phyloP scores from a whole-genome alignment of 2,329 filamentous ascomycete species.

The Daldinia eschscholtzii region DNA sequence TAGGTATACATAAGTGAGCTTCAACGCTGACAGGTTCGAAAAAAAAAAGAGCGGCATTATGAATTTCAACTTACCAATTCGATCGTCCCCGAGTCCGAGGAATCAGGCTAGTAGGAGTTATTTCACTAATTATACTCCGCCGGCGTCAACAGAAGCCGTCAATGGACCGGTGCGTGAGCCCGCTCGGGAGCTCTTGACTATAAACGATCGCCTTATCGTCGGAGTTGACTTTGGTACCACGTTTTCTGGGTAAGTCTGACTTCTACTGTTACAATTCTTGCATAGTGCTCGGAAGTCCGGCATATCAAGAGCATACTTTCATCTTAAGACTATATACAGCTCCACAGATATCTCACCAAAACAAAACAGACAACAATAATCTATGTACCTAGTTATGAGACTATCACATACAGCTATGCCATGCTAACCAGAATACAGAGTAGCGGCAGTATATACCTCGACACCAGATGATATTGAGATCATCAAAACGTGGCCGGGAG shows the following conservation, averaged over 20 bases:
- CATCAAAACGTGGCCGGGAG: slow-evolving; percentile 87
- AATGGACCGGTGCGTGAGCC: slow-evolving; percentile 71
- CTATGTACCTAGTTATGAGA: neutral
- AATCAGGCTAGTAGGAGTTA: slow-evolving; percentile 69
- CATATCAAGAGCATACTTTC: neutral
- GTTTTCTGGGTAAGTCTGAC: slow-evolving; percentile 74
- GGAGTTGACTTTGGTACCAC: slow-evolving; percentile 89
- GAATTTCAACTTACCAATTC: slow-evolving; percentile 66
- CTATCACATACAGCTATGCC: neutral
- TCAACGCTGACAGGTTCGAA: slow-evolving; percentile 20
- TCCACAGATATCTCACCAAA: neutral
- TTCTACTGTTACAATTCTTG: neutral
- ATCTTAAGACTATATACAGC: neutral
- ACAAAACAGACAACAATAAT: neutral
- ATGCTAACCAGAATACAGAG: slow-evolving; percentile 58
- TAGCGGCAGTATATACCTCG: slow-evolving; percentile 79
- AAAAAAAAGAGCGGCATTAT: slow-evolving; percentile 51
- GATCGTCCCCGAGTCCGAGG: slow-evolving; percentile 61
- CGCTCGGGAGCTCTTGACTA: slow-evolving; percentile 63
- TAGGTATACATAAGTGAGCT: slow-evolving; percentile 23
- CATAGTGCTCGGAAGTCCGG: neutral
- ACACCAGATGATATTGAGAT: slow-evolving; percentile 85
- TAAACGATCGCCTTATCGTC: slow-evolving; percentile 76
- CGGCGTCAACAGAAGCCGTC: slow-evolving; percentile 72
- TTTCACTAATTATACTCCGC: slow-evolving; percentile 67